Evolutionary conservation across 2,329 filamentous ascomycete species (phyloP).

Genomic region (Neopestalotiopsis sp.): DNA sequence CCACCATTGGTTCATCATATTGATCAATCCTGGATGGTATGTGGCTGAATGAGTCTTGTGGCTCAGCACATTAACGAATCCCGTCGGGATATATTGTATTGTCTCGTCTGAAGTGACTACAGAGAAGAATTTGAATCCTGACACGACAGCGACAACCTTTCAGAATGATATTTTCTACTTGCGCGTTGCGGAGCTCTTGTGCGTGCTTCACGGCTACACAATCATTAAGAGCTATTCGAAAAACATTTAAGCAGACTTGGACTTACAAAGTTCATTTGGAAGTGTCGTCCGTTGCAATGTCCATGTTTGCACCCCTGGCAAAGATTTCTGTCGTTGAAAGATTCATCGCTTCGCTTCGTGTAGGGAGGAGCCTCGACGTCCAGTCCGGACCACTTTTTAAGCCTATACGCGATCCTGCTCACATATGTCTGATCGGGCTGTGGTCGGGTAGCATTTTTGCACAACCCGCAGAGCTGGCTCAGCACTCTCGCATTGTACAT

Average conservation of each 20-base stretch:
- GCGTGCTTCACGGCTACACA: too few relatives aligned
- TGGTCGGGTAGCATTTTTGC: conserved; percentile 32
- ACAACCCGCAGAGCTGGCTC: conserved; percentile 42
- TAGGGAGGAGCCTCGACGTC: conserved; percentile 22
- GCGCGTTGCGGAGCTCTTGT: too few relatives aligned
- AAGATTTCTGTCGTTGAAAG: conserved; percentile 32
- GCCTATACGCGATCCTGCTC: conserved; percentile 40
- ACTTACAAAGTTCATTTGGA: background rate
- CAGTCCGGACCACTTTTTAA: conserved; percentile 43
- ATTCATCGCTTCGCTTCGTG: background rate
- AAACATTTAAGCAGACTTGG: background rate
- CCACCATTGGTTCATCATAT: too few relatives aligned
- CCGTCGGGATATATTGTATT: too few relatives aligned
- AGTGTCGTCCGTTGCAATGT: conserved; percentile 29
- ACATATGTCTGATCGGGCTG: conserved; percentile 36
- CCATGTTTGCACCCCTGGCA: conserved; percentile 45
- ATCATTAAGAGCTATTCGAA: background rate
- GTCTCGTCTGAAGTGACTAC: too few relatives aligned
- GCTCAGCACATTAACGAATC: too few relatives aligned
- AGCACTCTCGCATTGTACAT: conserved; percentile 44
- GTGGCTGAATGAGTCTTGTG: too few relatives aligned
- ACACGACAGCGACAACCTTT: too few relatives aligned
- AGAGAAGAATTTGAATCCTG: too few relatives aligned
- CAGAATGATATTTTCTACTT: too few relatives aligned
- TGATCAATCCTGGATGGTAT: too few relatives aligned